These are phyloP conservation scores for Wallacemonas sp. DNA, from an alignment of 208 protist species.

Conservation along the genomic window DNA sequence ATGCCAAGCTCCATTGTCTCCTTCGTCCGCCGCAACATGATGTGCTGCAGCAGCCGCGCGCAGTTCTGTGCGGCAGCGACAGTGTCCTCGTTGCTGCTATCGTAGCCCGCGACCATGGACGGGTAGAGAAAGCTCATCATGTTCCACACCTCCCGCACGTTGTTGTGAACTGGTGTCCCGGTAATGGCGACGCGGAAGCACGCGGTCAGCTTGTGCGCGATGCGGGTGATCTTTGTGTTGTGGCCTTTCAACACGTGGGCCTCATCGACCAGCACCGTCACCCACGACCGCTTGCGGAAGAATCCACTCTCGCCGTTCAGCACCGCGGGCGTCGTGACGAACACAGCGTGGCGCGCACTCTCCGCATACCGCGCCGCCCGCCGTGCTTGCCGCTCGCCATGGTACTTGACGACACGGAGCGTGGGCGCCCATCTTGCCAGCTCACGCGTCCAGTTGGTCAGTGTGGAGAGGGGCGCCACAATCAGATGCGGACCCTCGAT, in stretches of 20 bases:
- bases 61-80: slow-evolving; percentile 68
- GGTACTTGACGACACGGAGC: slow-evolving; percentile 91
- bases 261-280: slow-evolving; percentile 95
- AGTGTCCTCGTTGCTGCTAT: slow-evolving; percentile 30
- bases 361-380: slow-evolving; percentile 22
- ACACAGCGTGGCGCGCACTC: slow-evolving; percentile 69
- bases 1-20: slow-evolving; percentile 96
- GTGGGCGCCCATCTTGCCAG: slow-evolving; percentile 88
- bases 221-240: slow-evolving; percentile 54
- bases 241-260: slow-evolving; percentile 95
- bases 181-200: slow-evolving; percentile 88
- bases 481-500: slow-evolving; percentile 95
- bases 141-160: slow-evolving; percentile 94
- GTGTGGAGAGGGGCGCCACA: slow-evolving; percentile 94
- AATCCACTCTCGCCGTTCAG: slow-evolving; percentile 75
- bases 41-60: slow-evolving; percentile 67
- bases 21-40: slow-evolving; percentile 97
- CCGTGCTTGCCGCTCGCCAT: slow-evolving; percentile 71
- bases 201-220: slow-evolving; percentile 69
- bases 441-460: slow-evolving; percentile 94
- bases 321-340: slow-evolving; percentile 96
- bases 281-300: slow-evolving; percentile 90
- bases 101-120: slow-evolving; percentile 62
- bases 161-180: slow-evolving; percentile 97
- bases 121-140: slow-evolving; percentile 96